Conservation (phyloP, 768 basidiomycete species). For the Asterophora lycoperdoides region DNA sequence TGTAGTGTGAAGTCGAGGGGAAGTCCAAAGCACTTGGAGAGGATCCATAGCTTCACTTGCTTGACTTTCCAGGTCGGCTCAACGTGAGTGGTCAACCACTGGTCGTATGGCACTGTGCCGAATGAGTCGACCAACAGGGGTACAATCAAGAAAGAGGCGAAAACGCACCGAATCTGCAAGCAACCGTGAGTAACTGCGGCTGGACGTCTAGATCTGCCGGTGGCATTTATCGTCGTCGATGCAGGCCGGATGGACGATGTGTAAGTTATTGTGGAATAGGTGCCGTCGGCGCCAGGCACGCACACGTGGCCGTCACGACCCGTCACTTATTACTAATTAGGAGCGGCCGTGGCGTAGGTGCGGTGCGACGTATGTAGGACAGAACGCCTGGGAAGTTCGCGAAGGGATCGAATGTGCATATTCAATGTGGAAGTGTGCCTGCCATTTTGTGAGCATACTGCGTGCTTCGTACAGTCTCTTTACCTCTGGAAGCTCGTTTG, state of each 20-base stretch:
- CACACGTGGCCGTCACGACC: too few relatives aligned
- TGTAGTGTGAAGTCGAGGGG: constrained; percentile 24
- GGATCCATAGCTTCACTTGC: constrained; percentile 59
- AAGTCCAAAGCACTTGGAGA: constrained; percentile 48
- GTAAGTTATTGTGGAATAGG: too few relatives aligned
- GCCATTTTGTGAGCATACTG: too few relatives aligned
- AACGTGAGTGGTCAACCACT: constrained; percentile 73
- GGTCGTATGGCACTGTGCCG: constrained; percentile 61
- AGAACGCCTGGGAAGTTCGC: too few relatives aligned
- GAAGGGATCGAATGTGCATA: too few relatives aligned
- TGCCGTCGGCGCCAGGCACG: too few relatives aligned
- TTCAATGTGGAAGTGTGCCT: too few relatives aligned
- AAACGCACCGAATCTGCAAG: constrained; percentile 54
- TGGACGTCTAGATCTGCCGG: constrained; percentile 8
- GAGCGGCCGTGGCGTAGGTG: too few relatives aligned
- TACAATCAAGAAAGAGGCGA: background rate
- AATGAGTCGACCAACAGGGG: background rate
- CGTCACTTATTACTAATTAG: too few relatives aligned
- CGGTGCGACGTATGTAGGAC: too few relatives aligned
- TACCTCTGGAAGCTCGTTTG: too few relatives aligned
- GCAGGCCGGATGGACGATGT: constrained; percentile 4
- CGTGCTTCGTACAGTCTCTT: too few relatives aligned
- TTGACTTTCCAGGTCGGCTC: constrained; percentile 56
- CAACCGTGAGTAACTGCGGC: constrained; percentile 34
- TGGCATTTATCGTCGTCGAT: background rate